A percentile compares a stretch with the other conserved stretches of the same genome.
Conservation (phyloP, 2,329 filamentous ascomycete species). For the Emericellopsis cladophorae region DNA sequence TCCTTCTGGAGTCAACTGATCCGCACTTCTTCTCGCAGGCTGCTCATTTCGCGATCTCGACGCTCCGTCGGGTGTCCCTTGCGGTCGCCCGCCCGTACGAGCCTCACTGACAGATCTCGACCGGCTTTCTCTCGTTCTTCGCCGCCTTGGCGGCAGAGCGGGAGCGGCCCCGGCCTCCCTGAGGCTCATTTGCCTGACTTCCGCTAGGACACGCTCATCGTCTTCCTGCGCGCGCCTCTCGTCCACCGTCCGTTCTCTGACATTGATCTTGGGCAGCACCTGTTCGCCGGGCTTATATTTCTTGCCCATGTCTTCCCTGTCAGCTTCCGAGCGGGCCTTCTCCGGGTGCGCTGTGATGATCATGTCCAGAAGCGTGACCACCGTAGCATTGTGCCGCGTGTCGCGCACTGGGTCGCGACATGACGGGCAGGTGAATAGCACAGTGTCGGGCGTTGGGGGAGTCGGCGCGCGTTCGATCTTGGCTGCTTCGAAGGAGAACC, state of each 20-base stretch:
- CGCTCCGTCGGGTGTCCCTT: slow-evolving; percentile 8
- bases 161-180: slow-evolving; percentile 46
- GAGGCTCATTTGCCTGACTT: slow-evolving; percentile 63
- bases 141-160: slow-evolving; percentile 15
- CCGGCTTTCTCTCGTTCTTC: slow-evolving; percentile 18
- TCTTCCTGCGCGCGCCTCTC: slow-evolving; percentile 47
- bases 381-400: slow-evolving; percentile 80
- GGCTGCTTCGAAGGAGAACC: slow-evolving; percentile 74
- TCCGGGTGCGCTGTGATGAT: slow-evolving; percentile 70
- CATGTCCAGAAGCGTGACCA: slow-evolving; percentile 83
- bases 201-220: slow-evolving; percentile 57
- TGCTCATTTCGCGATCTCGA: slow-evolving; percentile 1
- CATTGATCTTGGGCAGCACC: slow-evolving; percentile 53
- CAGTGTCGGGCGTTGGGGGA: slow-evolving; percentile 31
- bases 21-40: slow-evolving; percentile 13
- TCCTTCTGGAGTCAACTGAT: slow-evolving; percentile 23
- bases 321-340: slow-evolving; percentile 53
- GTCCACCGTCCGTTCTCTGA: slow-evolving; percentile 35
- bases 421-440: slow-evolving; percentile 76
- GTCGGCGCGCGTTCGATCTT: slow-evolving; percentile 37
- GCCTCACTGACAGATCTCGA: slow-evolving; percentile 10
- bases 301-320: slow-evolving; percentile 62
- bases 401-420: slow-evolving; percentile 80
- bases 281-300: slow-evolving; percentile 75
- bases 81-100: slow-evolving; percentile 8